These are phyloP conservation scores for Fagopyrum homotropicum DNA, from an alignment of 148 eudicot genomes.

Conservation along the genomic window DNA sequence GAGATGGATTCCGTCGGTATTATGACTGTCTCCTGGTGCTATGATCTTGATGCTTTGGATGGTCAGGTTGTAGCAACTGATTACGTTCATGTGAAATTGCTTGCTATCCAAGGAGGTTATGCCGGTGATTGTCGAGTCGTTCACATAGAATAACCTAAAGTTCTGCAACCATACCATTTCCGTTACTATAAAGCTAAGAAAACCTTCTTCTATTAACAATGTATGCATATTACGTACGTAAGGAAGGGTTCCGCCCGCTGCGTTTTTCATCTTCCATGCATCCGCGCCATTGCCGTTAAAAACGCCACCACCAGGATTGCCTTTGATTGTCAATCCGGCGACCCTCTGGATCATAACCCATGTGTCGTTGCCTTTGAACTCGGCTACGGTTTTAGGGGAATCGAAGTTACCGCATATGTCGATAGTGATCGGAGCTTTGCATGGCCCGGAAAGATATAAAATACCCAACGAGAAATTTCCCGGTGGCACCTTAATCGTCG, in stretches of 20 bases:
- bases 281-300: conserved; percentile 9
- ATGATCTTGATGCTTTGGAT: conserved; percentile 23
- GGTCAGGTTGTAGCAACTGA: conserved; percentile 16
- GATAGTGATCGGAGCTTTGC: conserved; percentile 28
- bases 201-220: too few species aligned
- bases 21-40: conserved; percentile 38
- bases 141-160: conserved; percentile 25
- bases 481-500: conserved; percentile 40
- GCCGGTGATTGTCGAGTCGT: conserved; percentile 27
- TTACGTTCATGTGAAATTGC: conserved; percentile 45
- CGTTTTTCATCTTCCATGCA: background rate
- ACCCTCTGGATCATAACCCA: conserved; percentile 27
- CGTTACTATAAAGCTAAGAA: too few species aligned
- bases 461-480: conserved; percentile 39
- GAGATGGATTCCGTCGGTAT: conserved; percentile 54
- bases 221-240: background rate
- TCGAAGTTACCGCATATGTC: conserved; percentile 46
- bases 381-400: conserved; percentile 19
- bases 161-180: conserved; percentile 31
- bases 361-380: conserved; percentile 13
- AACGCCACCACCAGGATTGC: background rate
- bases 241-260: background rate
- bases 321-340: conserved; percentile 21
- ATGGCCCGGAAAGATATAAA: conserved; percentile 46
- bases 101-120: conserved; percentile 38